Conservation (phyloP, 768 basidiomycete species). For the Harrya chromipes region DNA sequence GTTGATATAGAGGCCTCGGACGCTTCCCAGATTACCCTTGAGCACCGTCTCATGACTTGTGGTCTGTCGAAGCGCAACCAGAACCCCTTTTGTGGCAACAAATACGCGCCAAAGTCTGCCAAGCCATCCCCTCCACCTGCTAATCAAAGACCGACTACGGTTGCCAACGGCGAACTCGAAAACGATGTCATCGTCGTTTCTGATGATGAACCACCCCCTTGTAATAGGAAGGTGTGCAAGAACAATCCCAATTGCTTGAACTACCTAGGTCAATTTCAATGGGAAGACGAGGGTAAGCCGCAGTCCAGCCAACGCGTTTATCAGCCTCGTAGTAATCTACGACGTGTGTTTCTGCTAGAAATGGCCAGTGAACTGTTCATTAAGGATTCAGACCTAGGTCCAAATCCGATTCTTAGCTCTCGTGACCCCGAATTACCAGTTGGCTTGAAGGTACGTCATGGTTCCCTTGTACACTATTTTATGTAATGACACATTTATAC, state of each 20-base stretch:
- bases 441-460: conserved; percentile 62
- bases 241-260: conserved; percentile 84
- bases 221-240: conserved; percentile 64
- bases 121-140: conserved; percentile 9
- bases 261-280: conserved; percentile 78
- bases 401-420: conserved; percentile 49
- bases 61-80: conserved; percentile 55
- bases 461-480: background rate
- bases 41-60: conserved; percentile 66
- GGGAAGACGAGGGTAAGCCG: conserved; percentile 66
- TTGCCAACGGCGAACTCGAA: conserved; percentile 43
- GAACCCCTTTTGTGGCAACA: conserved; percentile 57
- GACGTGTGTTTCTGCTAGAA: conserved; percentile 36
- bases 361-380: conserved; percentile 49
- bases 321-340: background rate
- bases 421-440: conserved; percentile 61
- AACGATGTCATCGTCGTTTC: conserved; percentile 70
- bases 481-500: background rate
- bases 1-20: conserved; percentile 62
- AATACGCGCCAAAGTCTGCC: conserved; percentile 36
- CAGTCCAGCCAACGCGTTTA: conserved; percentile 10
- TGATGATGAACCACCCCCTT: conserved; percentile 57
- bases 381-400: conserved; percentile 49
- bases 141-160: conserved; percentile 8
- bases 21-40: conserved; percentile 56